Conservation (phyloP, 179 eudicot genomes). For the Silene coronaria region DNA sequence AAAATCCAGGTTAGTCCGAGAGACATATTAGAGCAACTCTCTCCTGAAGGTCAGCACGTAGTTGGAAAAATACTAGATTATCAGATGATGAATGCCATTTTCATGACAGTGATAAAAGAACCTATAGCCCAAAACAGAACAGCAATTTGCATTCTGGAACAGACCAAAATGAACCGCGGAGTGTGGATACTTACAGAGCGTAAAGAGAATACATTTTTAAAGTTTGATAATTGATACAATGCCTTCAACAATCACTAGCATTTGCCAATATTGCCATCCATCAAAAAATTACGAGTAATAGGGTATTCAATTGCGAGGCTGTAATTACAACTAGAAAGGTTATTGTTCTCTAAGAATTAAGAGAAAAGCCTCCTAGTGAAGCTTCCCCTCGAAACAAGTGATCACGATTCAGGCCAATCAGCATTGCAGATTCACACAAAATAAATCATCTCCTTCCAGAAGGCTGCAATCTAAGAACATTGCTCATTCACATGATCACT, state of each 20-base stretch:
- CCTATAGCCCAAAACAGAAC: neutral
- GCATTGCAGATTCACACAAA: no score
- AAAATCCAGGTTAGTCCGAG: neutral
- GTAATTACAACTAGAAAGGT: neutral
- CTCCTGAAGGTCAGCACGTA: neutral
- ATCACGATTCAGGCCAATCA: neutral
- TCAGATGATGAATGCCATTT: neutral
- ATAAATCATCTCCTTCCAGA: no score
- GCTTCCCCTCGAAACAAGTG: neutral
- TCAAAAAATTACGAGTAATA: neutral
- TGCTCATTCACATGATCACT: no score
- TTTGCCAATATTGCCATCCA: neutral
- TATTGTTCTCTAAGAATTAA: neutral
- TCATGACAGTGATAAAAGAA: neutral
- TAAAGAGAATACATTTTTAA: neutral
- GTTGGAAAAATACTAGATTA: neutral
- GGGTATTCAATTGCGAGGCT: neutral
- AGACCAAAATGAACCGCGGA: neutral
- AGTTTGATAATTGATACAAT: neutral
- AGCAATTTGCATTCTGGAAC: neutral
- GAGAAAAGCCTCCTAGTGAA: neutral
- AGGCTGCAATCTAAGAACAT: no score
- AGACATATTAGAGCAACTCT: neutral
- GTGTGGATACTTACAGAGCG: neutral
- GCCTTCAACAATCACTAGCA: neutral